phyloP scores from a whole-genome alignment of 2,329 filamentous ascomycete species.

The Leptodontidium sp. region DNA sequence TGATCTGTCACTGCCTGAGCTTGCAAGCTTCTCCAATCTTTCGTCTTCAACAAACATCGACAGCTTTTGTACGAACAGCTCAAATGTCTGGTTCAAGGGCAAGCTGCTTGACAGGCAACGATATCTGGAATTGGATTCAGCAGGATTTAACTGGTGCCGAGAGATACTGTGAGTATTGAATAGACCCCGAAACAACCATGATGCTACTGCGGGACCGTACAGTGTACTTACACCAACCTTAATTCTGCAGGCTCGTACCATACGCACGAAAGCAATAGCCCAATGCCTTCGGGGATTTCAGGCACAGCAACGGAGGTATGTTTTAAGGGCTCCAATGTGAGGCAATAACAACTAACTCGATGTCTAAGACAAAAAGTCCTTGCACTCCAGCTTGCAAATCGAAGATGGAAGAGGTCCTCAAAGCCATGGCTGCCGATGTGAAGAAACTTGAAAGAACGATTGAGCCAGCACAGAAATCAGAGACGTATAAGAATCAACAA shows the following conservation, averaged over 20 bases:
- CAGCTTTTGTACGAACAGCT: not conserved
- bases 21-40: too few species aligned
- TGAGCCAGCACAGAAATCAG: not conserved
- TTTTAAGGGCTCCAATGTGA: not conserved
- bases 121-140: not conserved
- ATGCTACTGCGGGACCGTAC: too few species aligned
- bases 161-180: not conserved
- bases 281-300: not conserved
- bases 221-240: too few species aligned
- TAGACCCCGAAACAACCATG: too few species aligned
- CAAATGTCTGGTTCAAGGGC: not conserved
- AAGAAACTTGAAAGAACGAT: not conserved
- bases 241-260: not conserved
- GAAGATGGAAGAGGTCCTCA: not conserved
- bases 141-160: not conserved
- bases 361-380: not conserved
- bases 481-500: too few species aligned
- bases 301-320: not conserved
- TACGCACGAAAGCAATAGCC: not conserved
- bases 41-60: too few species aligned
- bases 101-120: not conserved
- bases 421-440: not conserved
- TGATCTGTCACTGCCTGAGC: too few species aligned
- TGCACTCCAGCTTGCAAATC: not conserved
- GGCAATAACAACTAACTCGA: too few species aligned